Conservation (phyloP, 306 rosid species). For the Citrullus amarus region DNA sequence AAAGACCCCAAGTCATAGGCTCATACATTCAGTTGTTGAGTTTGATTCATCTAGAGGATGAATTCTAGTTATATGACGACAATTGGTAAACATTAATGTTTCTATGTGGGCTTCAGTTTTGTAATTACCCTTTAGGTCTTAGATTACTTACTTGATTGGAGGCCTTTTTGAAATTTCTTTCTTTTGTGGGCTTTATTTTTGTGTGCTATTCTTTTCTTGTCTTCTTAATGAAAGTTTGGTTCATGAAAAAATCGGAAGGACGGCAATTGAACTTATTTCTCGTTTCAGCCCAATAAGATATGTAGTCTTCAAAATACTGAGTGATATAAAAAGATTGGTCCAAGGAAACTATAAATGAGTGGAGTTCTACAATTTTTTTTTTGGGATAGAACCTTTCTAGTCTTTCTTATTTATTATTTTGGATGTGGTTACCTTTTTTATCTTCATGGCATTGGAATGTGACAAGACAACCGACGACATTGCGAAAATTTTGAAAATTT, state of each 20-base stretch:
- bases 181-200: not conserved
- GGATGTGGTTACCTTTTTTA: not conserved
- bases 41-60: not conserved
- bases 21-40: not conserved
- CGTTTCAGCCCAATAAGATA: not conserved
- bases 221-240: not conserved
- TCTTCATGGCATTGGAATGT: not conserved
- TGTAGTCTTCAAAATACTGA: not conserved
- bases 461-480: not conserved
- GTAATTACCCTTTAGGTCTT: too few relatives aligned
- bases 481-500: not conserved
- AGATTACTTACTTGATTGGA: too few relatives aligned
- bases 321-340: not conserved
- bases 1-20: too few relatives aligned
- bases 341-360: not conserved
- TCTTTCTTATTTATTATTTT: not conserved
- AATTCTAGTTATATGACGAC: not conserved
- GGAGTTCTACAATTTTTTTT: not conserved
- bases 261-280: not conserved
- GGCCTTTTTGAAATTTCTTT: too few relatives aligned
- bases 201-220: not conserved
- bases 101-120: too few relatives aligned
- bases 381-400: not conserved
- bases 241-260: not conserved
- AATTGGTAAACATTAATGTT: too few relatives aligned